These are phyloP conservation scores for Trichophyton benhamiae DNA, from an alignment of 2,329 filamentous ascomycete genomes.

Conservation along the genomic window DNA sequence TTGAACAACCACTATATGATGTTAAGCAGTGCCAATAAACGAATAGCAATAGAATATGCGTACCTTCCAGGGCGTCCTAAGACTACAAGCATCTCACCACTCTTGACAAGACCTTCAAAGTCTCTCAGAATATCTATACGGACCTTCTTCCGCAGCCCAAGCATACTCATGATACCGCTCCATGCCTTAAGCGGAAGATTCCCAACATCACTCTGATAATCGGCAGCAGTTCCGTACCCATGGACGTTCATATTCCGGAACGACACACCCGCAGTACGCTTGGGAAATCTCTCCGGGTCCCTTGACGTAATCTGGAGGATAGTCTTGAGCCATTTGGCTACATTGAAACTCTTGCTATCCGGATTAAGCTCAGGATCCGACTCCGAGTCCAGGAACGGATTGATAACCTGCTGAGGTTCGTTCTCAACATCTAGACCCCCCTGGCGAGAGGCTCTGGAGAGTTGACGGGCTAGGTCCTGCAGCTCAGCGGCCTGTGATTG, in stretches of 20 bases:
- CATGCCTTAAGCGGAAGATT: slow-evolving; percentile 31
- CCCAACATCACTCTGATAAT: slow-evolving; percentile 35
- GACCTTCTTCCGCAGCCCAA: slow-evolving; percentile 22
- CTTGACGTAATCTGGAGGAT: slow-evolving; percentile 32
- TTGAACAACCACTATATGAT: slow-evolving; percentile 48
- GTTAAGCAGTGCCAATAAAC: not conserved
- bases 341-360: slow-evolving; percentile 32
- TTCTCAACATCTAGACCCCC: slow-evolving; percentile 9
- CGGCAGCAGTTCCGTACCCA: slow-evolving; percentile 29
- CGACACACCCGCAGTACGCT: slow-evolving; percentile 28
- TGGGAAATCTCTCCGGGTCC: slow-evolving; percentile 27
- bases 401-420: slow-evolving; percentile 15
- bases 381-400: slow-evolving; percentile 27
- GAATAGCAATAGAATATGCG: not conserved
- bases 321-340: slow-evolving; percentile 37
- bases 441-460: slow-evolving; percentile 23
- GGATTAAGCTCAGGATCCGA: slow-evolving; percentile 35
- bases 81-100: slow-evolving; percentile 47
- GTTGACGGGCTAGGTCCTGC: slow-evolving; percentile 20
- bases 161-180: slow-evolving; percentile 17
- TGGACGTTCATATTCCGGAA: slow-evolving; percentile 30
- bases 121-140: slow-evolving; percentile 49
- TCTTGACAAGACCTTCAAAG: slow-evolving; percentile 52
- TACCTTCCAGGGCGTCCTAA: slow-evolving; percentile 39
- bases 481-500: slow-evolving; percentile 19